Conservation (phyloP, 2,329 filamentous ascomycete genomes). For the Botrytis elliptica region DNA sequence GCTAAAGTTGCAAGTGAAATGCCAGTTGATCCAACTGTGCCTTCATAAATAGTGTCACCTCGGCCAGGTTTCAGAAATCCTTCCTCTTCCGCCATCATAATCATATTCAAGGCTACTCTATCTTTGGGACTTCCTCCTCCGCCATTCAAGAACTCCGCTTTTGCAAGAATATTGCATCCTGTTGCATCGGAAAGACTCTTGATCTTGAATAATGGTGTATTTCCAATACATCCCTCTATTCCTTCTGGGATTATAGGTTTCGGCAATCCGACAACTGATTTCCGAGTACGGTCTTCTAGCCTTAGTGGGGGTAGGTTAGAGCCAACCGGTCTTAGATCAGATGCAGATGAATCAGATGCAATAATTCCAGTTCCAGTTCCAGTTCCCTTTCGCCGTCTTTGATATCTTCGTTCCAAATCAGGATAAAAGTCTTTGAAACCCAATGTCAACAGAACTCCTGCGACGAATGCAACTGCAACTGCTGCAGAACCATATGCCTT, state of each 20-base stretch:
- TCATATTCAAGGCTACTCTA: constrained; percentile 88
- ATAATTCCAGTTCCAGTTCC: constrained; percentile 21
- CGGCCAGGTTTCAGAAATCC: constrained; percentile 75
- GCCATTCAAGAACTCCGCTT: constrained; percentile 95
- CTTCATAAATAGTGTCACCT: constrained; percentile 95
- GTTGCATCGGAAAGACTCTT: constrained; percentile 82
- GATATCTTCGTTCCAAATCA: constrained; percentile 66
- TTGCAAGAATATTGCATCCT: constrained; percentile 85
- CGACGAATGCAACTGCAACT: constrained; percentile 69
- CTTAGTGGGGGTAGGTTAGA: constrained; percentile 45
- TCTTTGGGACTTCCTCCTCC: constrained; percentile 94
- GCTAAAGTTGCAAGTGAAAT: constrained; percentile 91
- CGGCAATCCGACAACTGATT: constrained; percentile 31
- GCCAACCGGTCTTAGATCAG: constrained; percentile 34
- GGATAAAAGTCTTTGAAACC: constrained; percentile 79
- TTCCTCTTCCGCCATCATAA: constrained; percentile 73
- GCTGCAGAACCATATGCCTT: constrained; percentile 64
- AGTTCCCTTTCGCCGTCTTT: constrained; percentile 42
- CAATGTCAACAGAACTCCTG: constrained; percentile 72
- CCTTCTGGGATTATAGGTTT: constrained; percentile 61
- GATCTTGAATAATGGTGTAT: constrained; percentile 86
- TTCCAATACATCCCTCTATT: constrained; percentile 88
- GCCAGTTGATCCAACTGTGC: constrained; percentile 92
- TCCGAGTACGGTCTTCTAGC: constrained; percentile 56
- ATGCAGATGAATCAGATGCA: constrained; percentile 22